These are phyloP conservation scores for Nothophaeocryptopus gaeumannii DNA, from an alignment of 2,329 filamentous ascomycete species.

Conservation along the genomic window DNA sequence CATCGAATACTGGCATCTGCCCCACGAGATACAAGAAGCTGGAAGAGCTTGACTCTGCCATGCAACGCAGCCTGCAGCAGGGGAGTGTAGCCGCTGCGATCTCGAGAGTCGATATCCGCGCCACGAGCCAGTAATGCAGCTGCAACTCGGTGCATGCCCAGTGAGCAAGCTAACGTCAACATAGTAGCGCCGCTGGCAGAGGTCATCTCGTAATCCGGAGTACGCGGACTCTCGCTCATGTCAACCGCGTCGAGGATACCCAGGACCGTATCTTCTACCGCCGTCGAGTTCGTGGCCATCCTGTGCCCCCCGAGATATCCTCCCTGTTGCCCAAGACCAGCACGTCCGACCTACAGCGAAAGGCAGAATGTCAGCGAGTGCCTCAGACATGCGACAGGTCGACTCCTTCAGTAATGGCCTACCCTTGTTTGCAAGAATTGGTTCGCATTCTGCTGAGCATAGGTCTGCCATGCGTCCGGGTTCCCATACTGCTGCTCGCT, in stretches of 20 bases:
- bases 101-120: conserved; percentile 71
- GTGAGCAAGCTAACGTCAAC: conserved; percentile 73
- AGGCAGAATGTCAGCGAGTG: no score
- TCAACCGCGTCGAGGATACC: conserved; percentile 52
- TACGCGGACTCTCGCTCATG: conserved; percentile 67
- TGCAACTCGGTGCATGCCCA: conserved; percentile 72
- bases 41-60: conserved; percentile 71
- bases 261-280: conserved; percentile 16
- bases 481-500: conserved; percentile 36
- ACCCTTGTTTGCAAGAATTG: conserved; percentile 26
- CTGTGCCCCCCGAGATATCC: conserved; percentile 15
- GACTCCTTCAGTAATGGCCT: not conserved
- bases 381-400: not conserved
- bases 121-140: conserved; percentile 73
- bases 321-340: conserved; percentile 13
- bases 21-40: conserved; percentile 68
- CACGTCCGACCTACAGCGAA: conserved; percentile 8
- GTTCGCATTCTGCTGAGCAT: conserved; percentile 29
- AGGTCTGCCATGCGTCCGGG: conserved; percentile 31
- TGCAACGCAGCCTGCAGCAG: conserved; percentile 79
- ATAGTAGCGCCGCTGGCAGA: conserved; percentile 69
- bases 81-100: conserved; percentile 77
- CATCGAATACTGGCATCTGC: conserved; percentile 70
- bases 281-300: conserved; percentile 11
- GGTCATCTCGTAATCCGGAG: conserved; percentile 62